phyloP scores from a whole-genome alignment of 2,329 filamentous ascomycete genomes.

The Grosmannia serpens region DNA sequence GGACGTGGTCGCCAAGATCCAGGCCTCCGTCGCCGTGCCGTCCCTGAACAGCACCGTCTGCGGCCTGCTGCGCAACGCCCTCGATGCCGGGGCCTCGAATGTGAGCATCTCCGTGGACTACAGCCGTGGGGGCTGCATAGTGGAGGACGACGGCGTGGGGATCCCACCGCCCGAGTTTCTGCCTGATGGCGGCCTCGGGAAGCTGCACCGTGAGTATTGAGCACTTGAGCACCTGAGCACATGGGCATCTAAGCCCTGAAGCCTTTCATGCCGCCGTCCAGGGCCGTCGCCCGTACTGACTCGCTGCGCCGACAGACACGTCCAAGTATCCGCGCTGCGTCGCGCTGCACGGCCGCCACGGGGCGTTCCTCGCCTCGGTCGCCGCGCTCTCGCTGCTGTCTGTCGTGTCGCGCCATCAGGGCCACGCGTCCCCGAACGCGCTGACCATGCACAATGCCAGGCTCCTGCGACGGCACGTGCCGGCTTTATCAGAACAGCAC shows the following conservation, averaged over 20 bases:
- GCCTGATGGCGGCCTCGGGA: conserved; percentile 59
- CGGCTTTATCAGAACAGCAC: conserved; percentile 45
- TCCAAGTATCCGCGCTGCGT: conserved; percentile 51
- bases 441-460: conserved; percentile 60
- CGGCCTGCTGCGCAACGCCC: conserved; percentile 68
- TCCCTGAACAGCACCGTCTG: conserved; percentile 59
- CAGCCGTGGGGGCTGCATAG: conserved; percentile 58
- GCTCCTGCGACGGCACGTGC: conserved; percentile 50
- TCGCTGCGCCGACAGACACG: conserved; percentile 62
- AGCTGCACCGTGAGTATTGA: conserved; percentile 54
- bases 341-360: conserved; percentile 52
- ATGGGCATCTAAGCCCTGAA: conserved; percentile 5
- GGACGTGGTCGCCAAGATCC: conserved; percentile 65
- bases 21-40: conserved; percentile 70
- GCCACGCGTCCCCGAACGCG: conserved; percentile 49
- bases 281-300: no score
- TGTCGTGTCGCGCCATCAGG: conserved; percentile 58
- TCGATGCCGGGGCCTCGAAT: conserved; percentile 65
- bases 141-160: conserved; percentile 78
- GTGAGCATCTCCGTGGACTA: conserved; percentile 66
- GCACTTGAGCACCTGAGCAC: neutral
- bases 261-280: no score
- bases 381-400: conserved; percentile 65
- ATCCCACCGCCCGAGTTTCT: conserved; percentile 64
- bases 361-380: conserved; percentile 67